Conservation (phyloP, 148 eudicot genomes). For the Camellia lanceoleosa region DNA sequence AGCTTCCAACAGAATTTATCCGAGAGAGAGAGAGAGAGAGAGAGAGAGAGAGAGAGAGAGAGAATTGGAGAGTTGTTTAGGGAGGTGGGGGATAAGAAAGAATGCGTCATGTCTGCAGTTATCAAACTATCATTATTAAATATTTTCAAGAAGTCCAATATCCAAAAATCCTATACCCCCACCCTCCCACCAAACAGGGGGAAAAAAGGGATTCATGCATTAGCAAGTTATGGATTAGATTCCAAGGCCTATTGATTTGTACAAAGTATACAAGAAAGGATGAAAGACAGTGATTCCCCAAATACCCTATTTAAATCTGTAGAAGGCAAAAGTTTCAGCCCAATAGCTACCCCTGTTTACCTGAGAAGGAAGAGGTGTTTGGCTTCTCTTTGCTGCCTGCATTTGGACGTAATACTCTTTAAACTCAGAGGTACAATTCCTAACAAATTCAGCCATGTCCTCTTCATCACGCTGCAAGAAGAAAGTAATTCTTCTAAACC, state of each 20-base stretch:
- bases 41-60: neutral
- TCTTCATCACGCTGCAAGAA: slow-evolving; percentile 85
- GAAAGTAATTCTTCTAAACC: neutral
- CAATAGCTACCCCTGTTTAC: slow-evolving; percentile 27
- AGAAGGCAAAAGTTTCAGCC: neutral
- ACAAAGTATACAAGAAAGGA: neutral
- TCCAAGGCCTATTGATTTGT: neutral
- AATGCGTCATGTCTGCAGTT: too few relatives aligned
- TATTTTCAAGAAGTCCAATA: too few relatives aligned
- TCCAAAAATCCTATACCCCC: too few relatives aligned
- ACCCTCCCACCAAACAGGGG: too few relatives aligned
- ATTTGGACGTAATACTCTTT: slow-evolving; percentile 94
- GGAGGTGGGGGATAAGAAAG: too few relatives aligned
- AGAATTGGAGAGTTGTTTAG: too few relatives aligned
- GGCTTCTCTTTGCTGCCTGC: slow-evolving; percentile 93
- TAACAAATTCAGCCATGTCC: slow-evolving; percentile 78
- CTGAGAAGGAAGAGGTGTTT: slow-evolving; percentile 92
- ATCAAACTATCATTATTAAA: too few relatives aligned
- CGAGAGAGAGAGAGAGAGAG: neutral
- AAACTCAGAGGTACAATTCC: slow-evolving; percentile 76
- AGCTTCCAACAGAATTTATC: neutral
- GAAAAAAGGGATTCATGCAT: too few relatives aligned
- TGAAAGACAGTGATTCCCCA: neutral
- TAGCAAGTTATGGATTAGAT: neutral
- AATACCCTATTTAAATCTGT: too few relatives aligned